phyloP scores from a whole-genome alignment of 2,329 filamentous ascomycete species.

The Ceratocystiopsis brevicomis region DNA sequence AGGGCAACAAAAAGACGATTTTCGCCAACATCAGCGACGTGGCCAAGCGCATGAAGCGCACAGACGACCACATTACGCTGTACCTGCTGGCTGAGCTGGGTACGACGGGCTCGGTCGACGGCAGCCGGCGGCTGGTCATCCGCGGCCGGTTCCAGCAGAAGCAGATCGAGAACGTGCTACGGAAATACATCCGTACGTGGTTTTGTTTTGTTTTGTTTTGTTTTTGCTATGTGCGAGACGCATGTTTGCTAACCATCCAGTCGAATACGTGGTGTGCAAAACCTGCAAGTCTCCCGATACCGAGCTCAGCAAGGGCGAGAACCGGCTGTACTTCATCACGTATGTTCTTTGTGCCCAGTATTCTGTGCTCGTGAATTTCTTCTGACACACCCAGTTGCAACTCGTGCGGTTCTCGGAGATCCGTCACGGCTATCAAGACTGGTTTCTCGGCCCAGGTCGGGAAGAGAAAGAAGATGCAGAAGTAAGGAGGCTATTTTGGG shows the following conservation, averaged over 20 bases:
- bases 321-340: conserved; percentile 96
- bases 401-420: conserved; percentile 55
- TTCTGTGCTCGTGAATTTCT: conserved; percentile 1
- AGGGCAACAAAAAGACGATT: conserved; percentile 99
- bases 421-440: conserved; percentile 95
- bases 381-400: conserved; percentile 7
- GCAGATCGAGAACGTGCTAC: conserved; percentile 91
- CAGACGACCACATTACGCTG: conserved; percentile 90
- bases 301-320: conserved; percentile 95
- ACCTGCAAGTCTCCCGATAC: conserved; percentile 91
- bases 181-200: conserved; percentile 62
- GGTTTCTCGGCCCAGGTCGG: conserved; percentile 99
- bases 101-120: conserved; percentile 89
- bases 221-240: not conserved
- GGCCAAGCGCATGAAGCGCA: conserved; percentile 98
- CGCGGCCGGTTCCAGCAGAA: conserved; percentile 96
- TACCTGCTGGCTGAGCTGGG: conserved; percentile 97
- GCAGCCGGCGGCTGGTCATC: conserved; percentile 82
- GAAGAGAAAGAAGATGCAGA: conserved; percentile 90
- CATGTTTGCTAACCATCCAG: conserved; percentile 23
- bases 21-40: conserved; percentile 99
- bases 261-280: conserved; percentile 98
- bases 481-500: conserved; percentile 28
- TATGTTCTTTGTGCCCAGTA: conserved; percentile 1
- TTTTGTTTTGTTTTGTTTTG: conserved; percentile 29